Evolutionary conservation across 768 basidiomycete genomes (phyloP), one percentile per base, ranked within the genome.

Genomic region (Amanita brunnescens): DNA sequence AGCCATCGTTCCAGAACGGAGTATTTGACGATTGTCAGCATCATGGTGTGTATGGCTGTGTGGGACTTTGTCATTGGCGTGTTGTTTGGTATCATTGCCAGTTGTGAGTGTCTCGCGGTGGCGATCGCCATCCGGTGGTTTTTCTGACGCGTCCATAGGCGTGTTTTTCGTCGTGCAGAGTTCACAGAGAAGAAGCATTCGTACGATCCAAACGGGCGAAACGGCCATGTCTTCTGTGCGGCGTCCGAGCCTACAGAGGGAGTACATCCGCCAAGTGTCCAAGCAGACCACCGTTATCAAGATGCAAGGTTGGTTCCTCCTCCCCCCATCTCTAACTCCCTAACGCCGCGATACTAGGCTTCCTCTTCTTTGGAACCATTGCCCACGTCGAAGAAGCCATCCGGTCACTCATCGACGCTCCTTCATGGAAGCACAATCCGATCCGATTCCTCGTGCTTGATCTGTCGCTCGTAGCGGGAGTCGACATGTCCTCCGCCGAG

Each of bases 141-240:
- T 32, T 37, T 35, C 30, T 35, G 20, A 51, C 32, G 18, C 44
- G 2, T 23, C 2, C n/a, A 3, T 51, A 90, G 89, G 86, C 60
- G 75, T 97, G 66, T 96, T 95, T 71, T 99, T 99, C 61, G 95
- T 99, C n/a, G 76, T 98, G 2, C 91, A 95, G 60, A 95, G 89
- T 53, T 96, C 93, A 0, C 87, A 85, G 58, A 67, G 90, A 13
- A 69, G 79, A 40, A 91, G 91, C 56, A 92, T 99, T 54, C 81
- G 95, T 7, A 78, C 84, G 0, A 75, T 91, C 33, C 83, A 89
- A 63, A 85, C 84, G 2, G 94, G 94, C 0, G 83, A 89, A 46
- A 78, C 83, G 0, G 85, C 87, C 0, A 81, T 91, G 64, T 96
- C 93, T 2, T 91, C 93, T 1, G 95, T 98, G 3, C 82, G 95